phyloP scores from a whole-genome alignment of 2,329 filamentous ascomycete genomes.

The Colletotrichum spaethianum region DNA sequence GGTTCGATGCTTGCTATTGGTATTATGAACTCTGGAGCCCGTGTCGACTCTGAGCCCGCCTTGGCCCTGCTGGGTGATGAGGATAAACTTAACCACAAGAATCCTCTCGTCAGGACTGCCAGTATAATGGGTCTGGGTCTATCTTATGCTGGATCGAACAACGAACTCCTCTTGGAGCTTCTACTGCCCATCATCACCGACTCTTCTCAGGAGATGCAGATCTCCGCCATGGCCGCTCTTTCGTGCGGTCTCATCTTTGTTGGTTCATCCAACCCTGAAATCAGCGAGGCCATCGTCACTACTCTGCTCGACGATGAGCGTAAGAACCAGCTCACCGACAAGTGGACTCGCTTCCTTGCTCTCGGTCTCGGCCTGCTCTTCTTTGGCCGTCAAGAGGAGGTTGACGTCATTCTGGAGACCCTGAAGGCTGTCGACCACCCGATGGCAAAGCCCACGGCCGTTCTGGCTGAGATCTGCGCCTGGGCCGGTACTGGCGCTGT shows the following conservation, averaged over 20 bases:
- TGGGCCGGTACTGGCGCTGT: conserved; percentile 98
- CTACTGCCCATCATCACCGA: conserved; percentile 91
- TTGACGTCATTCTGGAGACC: conserved; percentile 97
- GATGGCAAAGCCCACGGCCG: conserved; percentile 95
- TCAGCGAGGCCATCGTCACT: conserved; percentile 92
- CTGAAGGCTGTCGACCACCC: conserved; percentile 97
- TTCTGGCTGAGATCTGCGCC: conserved; percentile 95
- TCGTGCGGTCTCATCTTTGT: conserved; percentile 93
- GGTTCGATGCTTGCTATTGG: conserved; percentile 94
- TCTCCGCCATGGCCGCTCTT: conserved; percentile 95
- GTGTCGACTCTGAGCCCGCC: conserved; percentile 90
- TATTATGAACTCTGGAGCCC: conserved; percentile 94
- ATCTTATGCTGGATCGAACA: conserved; percentile 94
- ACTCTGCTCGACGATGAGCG: conserved; percentile 95
- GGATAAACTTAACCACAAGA: conserved; percentile 85
- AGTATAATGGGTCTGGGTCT: conserved; percentile 97
- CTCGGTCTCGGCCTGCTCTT: conserved; percentile 93
- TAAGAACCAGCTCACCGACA: conserved; percentile 92
- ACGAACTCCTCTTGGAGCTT: conserved; percentile 87
- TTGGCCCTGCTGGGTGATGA: conserved; percentile 86
- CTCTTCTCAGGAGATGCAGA: conserved; percentile 89
- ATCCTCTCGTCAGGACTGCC: conserved; percentile 82
- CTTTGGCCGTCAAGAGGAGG: conserved; percentile 97
- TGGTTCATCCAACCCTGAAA: conserved; percentile 90
- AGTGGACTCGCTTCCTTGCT: conserved; percentile 98